Base-by-base conservation (phyloP, 805 yeast species). In the Barnettozyma sp. region DNA sequence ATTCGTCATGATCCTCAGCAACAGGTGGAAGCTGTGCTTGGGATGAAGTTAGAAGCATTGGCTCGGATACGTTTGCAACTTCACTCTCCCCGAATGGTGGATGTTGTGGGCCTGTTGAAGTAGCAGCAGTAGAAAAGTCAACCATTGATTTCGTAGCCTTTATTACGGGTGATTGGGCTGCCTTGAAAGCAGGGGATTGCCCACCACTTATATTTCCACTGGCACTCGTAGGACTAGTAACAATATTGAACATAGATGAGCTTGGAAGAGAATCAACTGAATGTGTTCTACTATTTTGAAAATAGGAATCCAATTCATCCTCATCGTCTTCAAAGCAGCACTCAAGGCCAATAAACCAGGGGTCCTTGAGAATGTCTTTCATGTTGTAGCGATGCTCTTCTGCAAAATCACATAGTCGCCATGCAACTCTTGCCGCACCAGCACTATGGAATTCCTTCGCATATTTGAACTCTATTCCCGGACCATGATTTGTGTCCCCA, bases 351-450 rank as follows among this genome's bases (percentile, higher is more conserved):
- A 58, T 59, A 52, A 82, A 81, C 77, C 82, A 82, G 9, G 79
- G 75, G 47, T 82, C 87, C 3, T 62, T 48, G 42, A 78, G 72
- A 22, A 82, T 58, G 18, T 68, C 65, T 1, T 68, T 64, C 42
- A 82, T 48, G 13, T 70, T 65, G 51, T 76, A 75, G 42, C 94
- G 64, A 7, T 71, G 63, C 2, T 48, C 50, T 0, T 70, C 63
- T 17, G 73, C 61, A 4, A 86, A 85, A 49, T 82, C 87, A 47
- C 81, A 73, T 34, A 82, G 57, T 54, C 82, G 72, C 86, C 88
- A 81, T 7, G 84, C 77, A 6, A 68, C 76, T 48, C 92, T 66
- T 2, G 87, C 73, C 17, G 80, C 77, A 10, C 78, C 78, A 1
- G 71, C 55, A 28, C 70, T 68, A 22, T 70, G 70, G 56, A 71